Base-by-base conservation (phyloP, 768 basidiomycete genomes). In the Candolleomyces eurysporus region DNA sequence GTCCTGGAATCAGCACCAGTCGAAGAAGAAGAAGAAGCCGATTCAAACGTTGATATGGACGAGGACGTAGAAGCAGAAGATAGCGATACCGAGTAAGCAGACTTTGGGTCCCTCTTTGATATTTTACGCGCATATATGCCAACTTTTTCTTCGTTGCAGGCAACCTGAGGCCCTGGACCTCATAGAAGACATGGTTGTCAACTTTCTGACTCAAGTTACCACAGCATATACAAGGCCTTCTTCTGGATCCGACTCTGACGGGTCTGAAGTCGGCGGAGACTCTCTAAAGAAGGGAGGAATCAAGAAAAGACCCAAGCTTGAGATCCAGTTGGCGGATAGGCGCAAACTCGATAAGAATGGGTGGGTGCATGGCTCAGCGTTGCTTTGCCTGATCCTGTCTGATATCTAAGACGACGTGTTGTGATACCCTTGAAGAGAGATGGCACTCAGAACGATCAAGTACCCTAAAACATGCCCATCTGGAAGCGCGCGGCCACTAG, bases 401-500 rank as follows among this genome's bases (percentile, higher is more conserved):
- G 13, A 13, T 19, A 51, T 5, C 49, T 19, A 51, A 19, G 26
- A 26, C 4, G 43, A 45, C 43, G 4, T 45, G 14, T 45, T 45
- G n/a, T 45, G n/a, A 4, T 39, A 39, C 19, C 31, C 48, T 19
- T 56, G 45, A 54, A 70, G 68, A 5, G 58, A 58, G 42, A n/a
- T 65, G 19, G 66, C 60, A 17, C 64, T 63, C 22, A 75, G 68
- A 59, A 63, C 61, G 14, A 55, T 79, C 21, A 72, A 63, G 30
- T 81, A 71, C 61, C 79, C 79, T 2, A 73, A 67, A 39, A 78
- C 74, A 66, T 71, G 66, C 32, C 48, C 67, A 19, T 62, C 64
- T 36, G 79, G 79, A 31, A 81, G 80, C 53, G 71, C 75, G 26
- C 73, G 71, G 56, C 66, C 76, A 7, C 68, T 82, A 45, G 80